Conservation (phyloP, 2,329 filamentous ascomycete genomes). For the Chaetomium sp. region DNA sequence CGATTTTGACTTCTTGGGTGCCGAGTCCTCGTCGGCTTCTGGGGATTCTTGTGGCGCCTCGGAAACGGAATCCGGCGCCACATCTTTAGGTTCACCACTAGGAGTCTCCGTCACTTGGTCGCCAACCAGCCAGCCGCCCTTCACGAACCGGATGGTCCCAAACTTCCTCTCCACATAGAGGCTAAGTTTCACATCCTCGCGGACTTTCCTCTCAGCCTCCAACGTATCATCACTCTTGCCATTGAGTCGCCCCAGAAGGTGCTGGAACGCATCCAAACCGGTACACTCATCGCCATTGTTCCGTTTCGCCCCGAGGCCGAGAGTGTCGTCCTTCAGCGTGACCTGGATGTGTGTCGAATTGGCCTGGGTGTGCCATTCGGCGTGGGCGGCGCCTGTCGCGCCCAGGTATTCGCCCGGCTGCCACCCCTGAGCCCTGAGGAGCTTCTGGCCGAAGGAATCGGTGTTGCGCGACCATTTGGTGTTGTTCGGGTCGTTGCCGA, state of each 20-base stretch:
- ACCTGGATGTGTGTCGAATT: constrained; percentile 83
- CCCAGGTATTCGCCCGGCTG: constrained; percentile 77
- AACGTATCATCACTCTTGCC: constrained; percentile 73
- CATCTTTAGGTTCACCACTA: constrained; percentile 23
- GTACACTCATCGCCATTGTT: constrained; percentile 72
- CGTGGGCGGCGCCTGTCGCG: constrained; percentile 66
- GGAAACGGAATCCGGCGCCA: constrained; percentile 8
- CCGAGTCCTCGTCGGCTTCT: constrained; percentile 21
- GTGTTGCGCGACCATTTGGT: constrained; percentile 84
- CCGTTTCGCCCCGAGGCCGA: constrained; percentile 78
- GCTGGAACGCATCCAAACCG: constrained; percentile 79
- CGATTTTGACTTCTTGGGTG: constrained; percentile 24
- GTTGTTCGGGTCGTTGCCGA: constrained; percentile 91
- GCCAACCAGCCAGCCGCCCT: constrained; percentile 65
- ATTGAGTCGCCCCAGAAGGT: constrained; percentile 80
- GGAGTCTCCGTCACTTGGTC: constrained; percentile 47
- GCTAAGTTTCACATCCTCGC: constrained; percentile 64
- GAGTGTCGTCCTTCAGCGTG: constrained; percentile 79
- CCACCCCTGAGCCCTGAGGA: constrained; percentile 87
- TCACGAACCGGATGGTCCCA: constrained; percentile 79
- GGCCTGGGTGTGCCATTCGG: constrained; percentile 69
- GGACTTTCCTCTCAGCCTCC: constrained; percentile 60
- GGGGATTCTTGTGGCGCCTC: constrained; percentile 8
- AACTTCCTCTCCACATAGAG: constrained; percentile 69
- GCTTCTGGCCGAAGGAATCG: constrained; percentile 78